Evolutionary conservation across 805 yeast genomes (phyloP).

Genomic region (Debaryomyces castellii): DNA sequence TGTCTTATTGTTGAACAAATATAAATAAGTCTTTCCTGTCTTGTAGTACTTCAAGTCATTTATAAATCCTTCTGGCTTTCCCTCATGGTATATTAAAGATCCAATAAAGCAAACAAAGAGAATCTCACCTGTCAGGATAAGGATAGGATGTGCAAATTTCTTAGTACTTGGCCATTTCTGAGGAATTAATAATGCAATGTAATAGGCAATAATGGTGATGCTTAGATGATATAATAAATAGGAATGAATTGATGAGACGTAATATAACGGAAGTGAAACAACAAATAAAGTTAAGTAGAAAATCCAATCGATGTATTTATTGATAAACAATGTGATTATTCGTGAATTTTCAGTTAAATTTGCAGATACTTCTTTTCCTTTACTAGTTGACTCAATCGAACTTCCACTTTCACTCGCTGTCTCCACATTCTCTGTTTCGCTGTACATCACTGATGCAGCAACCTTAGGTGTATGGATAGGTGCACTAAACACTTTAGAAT

Average conservation of each 20-base stretch:
- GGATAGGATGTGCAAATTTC: conserved; percentile 68
- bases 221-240: conserved; percentile 64
- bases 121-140: conserved; percentile 64
- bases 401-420: background rate
- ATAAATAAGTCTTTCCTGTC: conserved; percentile 66
- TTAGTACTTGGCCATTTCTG: conserved; percentile 43
- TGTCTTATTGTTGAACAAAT: conserved; percentile 47
- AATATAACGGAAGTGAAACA: conserved; percentile 61
- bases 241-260: conserved; percentile 45
- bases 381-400: background rate
- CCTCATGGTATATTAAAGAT: conserved; percentile 46
- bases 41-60: conserved; percentile 54
- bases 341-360: conserved; percentile 3
- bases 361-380: background rate
- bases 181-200: conserved; percentile 47
- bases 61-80: conserved; percentile 48
- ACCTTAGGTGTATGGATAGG: conserved; percentile 4
- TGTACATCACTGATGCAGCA: background rate
- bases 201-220: conserved; percentile 57
- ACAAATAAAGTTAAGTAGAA: conserved; percentile 48
- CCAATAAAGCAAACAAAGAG: conserved; percentile 62
- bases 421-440: background rate
- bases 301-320: conserved; percentile 55
- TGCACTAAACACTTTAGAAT: conserved; percentile 11
- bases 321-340: conserved; percentile 24